Percentiles rank a stretch among this genome's conserved stretches.
Conservation (phyloP, 805 yeast species). For the Wickerhamomyces sydowiorum region DNA sequence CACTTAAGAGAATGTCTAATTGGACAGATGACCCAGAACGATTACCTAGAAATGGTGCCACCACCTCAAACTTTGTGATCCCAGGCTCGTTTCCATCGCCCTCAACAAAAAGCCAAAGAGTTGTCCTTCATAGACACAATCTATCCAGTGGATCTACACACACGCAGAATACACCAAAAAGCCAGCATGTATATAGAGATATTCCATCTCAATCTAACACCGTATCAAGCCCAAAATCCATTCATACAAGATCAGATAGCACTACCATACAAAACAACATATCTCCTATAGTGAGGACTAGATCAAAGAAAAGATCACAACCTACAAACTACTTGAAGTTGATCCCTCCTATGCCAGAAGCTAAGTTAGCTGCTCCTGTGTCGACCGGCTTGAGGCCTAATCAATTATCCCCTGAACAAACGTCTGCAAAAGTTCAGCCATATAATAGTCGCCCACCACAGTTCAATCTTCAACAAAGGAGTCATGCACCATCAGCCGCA, state of each 20-base stretch:
- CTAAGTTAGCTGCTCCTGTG: too few relatives aligned
- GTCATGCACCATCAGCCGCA: conserved; percentile 1
- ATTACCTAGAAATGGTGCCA: neutral
- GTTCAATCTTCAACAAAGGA: neutral
- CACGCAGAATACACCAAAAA: neutral
- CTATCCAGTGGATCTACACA: neutral
- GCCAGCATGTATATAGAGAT: neutral
- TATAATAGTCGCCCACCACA: neutral
- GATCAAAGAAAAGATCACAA: conserved; percentile 1
- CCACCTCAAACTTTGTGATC: neutral
- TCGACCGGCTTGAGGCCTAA: too few relatives aligned
- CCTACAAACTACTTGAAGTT: conserved; percentile 18
- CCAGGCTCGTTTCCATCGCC: neutral
- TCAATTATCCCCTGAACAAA: neutral
- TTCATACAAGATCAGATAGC: conserved; percentile 7
- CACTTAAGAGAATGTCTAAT: neutral
- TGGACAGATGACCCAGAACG: neutral
- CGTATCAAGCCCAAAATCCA: conserved; percentile 1
- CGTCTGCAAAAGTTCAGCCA: neutral
- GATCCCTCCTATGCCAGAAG: conserved; percentile 24
- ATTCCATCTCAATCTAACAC: neutral
- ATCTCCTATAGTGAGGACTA: conserved; percentile 1
- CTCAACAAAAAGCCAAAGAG: neutral
- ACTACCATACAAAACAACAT: neutral
- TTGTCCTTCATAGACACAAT: neutral